Evolutionary conservation across 106 monocot genomes (phyloP).

Genomic region (Platanthera zijinensis): DNA sequence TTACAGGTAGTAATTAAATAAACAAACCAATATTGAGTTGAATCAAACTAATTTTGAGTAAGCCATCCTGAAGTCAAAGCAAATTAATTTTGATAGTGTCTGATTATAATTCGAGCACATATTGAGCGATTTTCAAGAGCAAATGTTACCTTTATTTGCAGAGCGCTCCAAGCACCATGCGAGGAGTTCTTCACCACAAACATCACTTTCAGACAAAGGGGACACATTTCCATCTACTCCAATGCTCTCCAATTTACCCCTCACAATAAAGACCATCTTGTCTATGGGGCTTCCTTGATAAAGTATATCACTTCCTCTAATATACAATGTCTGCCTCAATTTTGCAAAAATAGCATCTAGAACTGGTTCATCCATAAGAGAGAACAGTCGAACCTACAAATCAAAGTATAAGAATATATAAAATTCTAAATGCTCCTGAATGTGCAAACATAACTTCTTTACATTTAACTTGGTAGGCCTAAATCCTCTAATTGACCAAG

Average conservation of each 20-base stretch:
- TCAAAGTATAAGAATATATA: neutral
- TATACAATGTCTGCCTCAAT: slow-evolving; percentile 67
- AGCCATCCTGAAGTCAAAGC: too few relatives aligned
- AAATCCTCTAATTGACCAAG: neutral
- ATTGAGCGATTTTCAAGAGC: neutral
- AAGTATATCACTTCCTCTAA: slow-evolving; percentile 59
- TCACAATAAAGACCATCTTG: slow-evolving; percentile 87
- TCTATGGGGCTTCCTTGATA: slow-evolving; percentile 59
- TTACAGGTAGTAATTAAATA: too few relatives aligned
- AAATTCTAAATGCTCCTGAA: neutral
- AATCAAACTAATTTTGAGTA: too few relatives aligned
- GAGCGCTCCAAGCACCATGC: slow-evolving; percentile 85
- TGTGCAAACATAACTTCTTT: neutral
- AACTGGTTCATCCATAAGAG: slow-evolving; percentile 66
- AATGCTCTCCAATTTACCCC: slow-evolving; percentile 69
- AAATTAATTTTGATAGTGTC: too few relatives aligned
- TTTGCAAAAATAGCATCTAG: slow-evolving; percentile 65
- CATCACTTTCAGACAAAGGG: slow-evolving; percentile 73
- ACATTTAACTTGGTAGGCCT: neutral
- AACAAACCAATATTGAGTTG: too few relatives aligned
- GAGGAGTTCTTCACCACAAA: slow-evolving; percentile 93
- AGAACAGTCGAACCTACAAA: slow-evolving; percentile 70
- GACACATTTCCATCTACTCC: slow-evolving; percentile 50
- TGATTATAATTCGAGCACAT: too few relatives aligned
- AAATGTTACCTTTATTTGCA: slow-evolving; percentile 36